Percentiles rank a stretch among this genome's conserved stretches.
These are phyloP conservation scores for Gloeopeniophorella convolvens DNA, from an alignment of 768 basidiomycete species.

Conservation along the genomic window DNA sequence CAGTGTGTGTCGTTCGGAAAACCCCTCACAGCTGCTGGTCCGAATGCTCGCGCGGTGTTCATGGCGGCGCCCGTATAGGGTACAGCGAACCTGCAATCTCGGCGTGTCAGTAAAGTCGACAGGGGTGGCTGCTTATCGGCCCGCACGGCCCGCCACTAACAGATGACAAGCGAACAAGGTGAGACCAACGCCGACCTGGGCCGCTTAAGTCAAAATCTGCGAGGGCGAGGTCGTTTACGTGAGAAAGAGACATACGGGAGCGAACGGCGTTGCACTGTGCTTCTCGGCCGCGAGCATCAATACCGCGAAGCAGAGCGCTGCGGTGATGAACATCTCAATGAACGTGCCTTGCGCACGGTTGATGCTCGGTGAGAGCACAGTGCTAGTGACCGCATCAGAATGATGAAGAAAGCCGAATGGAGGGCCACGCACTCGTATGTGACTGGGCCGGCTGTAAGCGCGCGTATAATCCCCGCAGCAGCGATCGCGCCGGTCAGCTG, in stretches of 20 bases:
- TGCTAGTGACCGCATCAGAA: slow-evolving; percentile 37
- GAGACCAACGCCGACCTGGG: slow-evolving; percentile 56
- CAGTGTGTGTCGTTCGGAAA: slow-evolving; percentile 50
- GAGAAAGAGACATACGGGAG: slow-evolving; percentile 40
- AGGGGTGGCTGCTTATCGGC: background rate
- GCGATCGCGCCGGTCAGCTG: slow-evolving; percentile 56
- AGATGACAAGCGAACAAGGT: slow-evolving; percentile 58
- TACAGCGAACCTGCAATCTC: slow-evolving; percentile 44
- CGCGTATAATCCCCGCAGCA: slow-evolving; percentile 48
- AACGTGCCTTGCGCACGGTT: slow-evolving; percentile 56
- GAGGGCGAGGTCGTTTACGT: background rate
- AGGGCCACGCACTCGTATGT: slow-evolving; percentile 43
- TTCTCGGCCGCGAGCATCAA: slow-evolving; percentile 72
- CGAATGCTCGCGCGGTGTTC: slow-evolving; percentile 67
- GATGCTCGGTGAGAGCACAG: slow-evolving; percentile 38
- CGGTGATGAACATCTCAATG: slow-evolving; percentile 67
- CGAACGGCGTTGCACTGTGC: slow-evolving; percentile 57
- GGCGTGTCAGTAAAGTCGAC: background rate
- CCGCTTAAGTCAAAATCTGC: background rate
- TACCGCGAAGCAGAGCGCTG: slow-evolving; percentile 52
- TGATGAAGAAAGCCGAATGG: background rate
- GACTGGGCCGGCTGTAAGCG: slow-evolving; percentile 48
- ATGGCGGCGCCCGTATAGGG: slow-evolving; percentile 60
- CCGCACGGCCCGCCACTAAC: slow-evolving; percentile 29
- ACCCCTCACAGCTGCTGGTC: slow-evolving; percentile 60